These are phyloP conservation scores for Parasitella parasitica DNA, from an alignment of 371 early-diverging fungal species.

Conservation along the genomic window DNA sequence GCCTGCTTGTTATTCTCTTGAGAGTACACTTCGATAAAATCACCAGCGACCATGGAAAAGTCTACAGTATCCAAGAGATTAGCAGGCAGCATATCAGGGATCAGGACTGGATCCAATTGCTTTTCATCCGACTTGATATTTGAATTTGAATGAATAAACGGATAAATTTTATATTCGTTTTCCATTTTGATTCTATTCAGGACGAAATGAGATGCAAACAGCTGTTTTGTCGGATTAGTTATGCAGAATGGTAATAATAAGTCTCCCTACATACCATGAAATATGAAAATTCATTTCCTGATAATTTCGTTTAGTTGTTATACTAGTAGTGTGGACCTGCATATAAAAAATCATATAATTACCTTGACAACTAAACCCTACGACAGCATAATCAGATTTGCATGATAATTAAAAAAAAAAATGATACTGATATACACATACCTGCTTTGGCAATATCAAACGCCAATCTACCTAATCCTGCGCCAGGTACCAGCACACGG, in stretches of 20 bases:
- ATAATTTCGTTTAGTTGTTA: background rate
- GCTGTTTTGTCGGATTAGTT: constrained; percentile 33
- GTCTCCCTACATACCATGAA: constrained; percentile 55
- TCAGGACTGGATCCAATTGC: constrained; percentile 63
- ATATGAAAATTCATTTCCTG: constrained; percentile 78
- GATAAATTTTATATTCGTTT: constrained; percentile 74
- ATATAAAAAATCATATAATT: constrained; percentile 5
- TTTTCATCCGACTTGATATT: constrained; percentile 64
- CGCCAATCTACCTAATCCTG: constrained; percentile 89
- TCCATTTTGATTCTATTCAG: constrained; percentile 63
- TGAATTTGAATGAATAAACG: constrained; percentile 89
- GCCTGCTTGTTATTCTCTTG: constrained; percentile 54
- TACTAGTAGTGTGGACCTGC: background rate
- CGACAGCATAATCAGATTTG: background rate
- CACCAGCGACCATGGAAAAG: constrained; percentile 97
- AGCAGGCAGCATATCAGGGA: constrained; percentile 84
- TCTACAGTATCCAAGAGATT: constrained; percentile 67
- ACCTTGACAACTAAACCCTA: constrained; percentile 83
- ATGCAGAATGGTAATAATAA: background rate
- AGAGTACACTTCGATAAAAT: constrained; percentile 88
- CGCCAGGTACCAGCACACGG: constrained; percentile 82
- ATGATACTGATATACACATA: background rate
- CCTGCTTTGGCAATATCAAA: constrained; percentile 79
- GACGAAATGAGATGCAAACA: constrained; percentile 85
- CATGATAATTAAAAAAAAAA: no score